A percentile compares a stretch with the other conserved stretches of the same genome.
These are phyloP conservation scores for Ophiocordyceps australis DNA, from an alignment of 2,329 filamentous ascomycete genomes.

Conservation along the genomic window DNA sequence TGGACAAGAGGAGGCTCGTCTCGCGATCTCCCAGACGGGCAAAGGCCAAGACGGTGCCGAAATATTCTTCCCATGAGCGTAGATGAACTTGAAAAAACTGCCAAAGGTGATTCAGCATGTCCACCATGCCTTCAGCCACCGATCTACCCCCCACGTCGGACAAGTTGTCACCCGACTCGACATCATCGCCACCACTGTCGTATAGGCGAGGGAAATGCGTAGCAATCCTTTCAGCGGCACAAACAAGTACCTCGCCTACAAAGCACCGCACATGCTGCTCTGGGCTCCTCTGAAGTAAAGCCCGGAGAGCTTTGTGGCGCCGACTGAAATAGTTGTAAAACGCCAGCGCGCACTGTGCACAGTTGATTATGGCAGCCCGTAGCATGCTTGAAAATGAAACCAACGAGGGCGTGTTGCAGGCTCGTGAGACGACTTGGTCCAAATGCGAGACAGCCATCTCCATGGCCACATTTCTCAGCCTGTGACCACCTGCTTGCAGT, in stretches of 20 bases:
- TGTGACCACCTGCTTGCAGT: constrained; percentile 3
- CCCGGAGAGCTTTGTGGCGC: constrained; percentile 39
- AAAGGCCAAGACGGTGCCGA: constrained; percentile 51
- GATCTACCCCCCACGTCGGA: too few relatives aligned
- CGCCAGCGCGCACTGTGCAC: constrained; percentile 33
- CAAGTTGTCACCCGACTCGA: constrained; percentile 1
- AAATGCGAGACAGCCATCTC: constrained; percentile 44
- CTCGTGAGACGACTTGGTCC: constrained; percentile 56
- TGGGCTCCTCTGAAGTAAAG: constrained; percentile 44
- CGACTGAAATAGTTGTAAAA: constrained; percentile 42
- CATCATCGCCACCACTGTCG: constrained; percentile 11
- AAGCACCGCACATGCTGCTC: constrained; percentile 36
- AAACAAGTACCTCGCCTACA: constrained; percentile 30
- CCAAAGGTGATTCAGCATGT: constrained; percentile 39
- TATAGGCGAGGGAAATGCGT: constrained; percentile 26
- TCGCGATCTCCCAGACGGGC: constrained; percentile 42
- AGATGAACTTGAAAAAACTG: constrained; percentile 39
- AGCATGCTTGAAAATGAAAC: constrained; percentile 31
- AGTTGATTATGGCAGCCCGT: constrained; percentile 26
- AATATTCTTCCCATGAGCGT: constrained; percentile 61
- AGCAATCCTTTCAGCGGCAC: constrained; percentile 33
- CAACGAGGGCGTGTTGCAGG: constrained; percentile 50
- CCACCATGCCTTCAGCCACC: constrained; percentile 17
- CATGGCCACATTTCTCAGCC: constrained; percentile 30
- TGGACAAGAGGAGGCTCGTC: constrained; percentile 37